Base-by-base conservation (phyloP, 257 asterid genomes). In the Prunella vulgaris region DNA sequence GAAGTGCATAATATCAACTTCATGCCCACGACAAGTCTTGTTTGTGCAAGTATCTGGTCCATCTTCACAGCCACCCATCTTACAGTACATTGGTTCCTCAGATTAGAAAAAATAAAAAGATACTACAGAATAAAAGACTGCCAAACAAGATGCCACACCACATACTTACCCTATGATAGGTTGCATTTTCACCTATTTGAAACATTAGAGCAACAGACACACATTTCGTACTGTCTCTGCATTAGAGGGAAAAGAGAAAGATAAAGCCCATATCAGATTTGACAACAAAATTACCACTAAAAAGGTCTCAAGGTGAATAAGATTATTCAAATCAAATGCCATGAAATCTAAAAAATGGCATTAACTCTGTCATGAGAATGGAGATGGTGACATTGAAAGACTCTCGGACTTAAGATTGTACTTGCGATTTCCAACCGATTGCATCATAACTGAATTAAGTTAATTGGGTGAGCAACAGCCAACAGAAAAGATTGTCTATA, bases 1-100 rank as follows among this genome's bases (percentile, higher is more conserved):
- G 82, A 87, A 87, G 76, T 84, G 93, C 90, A 87, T 76, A 48
- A 87, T 82, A 76, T 87, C 93, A 74, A 84, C 90, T 77, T 87
- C 90, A 69, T 84, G 79, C 66, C 90, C 87, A 15, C 65, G 84
- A 77, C 93, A 84, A 58, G 81, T 84, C 83, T 81, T 83, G 81
- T 75, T 84, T 2, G 83, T 80, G 82, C 93, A 87, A 73, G 82
- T 57, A 76, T 58, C 78, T 4, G 79, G 82, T 72, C 44, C 79
- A 76, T 87, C 79, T 75, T 69, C 78, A 12, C 90, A 84, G 54
- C 88, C 90, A 32, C 93, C 93, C 93, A 87, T 87, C 90, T 84
- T 72, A 58, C 12, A 75, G 70, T 12, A 66, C 58, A 78, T 10
- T n/a, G 28, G 53, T 42, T 21, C 48, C 60, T 71, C 77, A 78